Base-by-base conservation (phyloP, 73 alveolate species). In the Tetrahymena malaccensis region DNA sequence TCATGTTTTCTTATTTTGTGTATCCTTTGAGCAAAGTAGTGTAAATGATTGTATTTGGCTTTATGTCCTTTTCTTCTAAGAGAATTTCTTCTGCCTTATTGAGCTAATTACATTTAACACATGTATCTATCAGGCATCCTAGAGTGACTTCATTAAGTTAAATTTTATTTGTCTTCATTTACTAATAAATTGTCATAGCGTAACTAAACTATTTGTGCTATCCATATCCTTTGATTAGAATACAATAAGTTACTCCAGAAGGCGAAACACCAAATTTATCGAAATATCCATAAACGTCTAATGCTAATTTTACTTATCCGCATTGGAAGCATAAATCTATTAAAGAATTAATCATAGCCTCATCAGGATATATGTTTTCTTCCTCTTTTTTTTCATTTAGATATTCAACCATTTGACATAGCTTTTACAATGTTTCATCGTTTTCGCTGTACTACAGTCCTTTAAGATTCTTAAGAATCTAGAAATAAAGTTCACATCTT, bases 301-400 rank as follows among this genome's bases (percentile, higher is more conserved):
- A 93, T 43, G 99, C 99, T 96, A 98, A 96, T 34, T 98, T 98
- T 84, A 94, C 94, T 85, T 98, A 97, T 43, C 96, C 96, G 93
- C 98, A 96, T 83, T 98, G 97, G 94, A 98, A 98, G 97, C 99
- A 98, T 56, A 99, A 99, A 96, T 98, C 99, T 10, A 98, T 94
- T 43, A 98, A 96, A 38, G 99, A 96, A 95, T 98, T 98, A 44
- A 96, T 97, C 94, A 98, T 96, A 25, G 97, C 99, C 94, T 98
- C 99, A 94, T 98, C 99, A 21, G 99, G 98, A 70, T 84, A 38
- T 27, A 97, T 97, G 19, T 94, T 55, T 33, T 94, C 85, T 11
- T 97, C 94, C 44, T 96, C 94, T 98, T 97, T 97, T 94, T 96
- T 93, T 94, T 98, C 96, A 34, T 70, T n/a, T 11, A 70, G 19